Percentiles rank a stretch among this genome's conserved stretches.
Evolutionary conservation across 2,329 filamentous ascomycete genomes (phyloP).

Genomic region (Fusarium clavum): DNA sequence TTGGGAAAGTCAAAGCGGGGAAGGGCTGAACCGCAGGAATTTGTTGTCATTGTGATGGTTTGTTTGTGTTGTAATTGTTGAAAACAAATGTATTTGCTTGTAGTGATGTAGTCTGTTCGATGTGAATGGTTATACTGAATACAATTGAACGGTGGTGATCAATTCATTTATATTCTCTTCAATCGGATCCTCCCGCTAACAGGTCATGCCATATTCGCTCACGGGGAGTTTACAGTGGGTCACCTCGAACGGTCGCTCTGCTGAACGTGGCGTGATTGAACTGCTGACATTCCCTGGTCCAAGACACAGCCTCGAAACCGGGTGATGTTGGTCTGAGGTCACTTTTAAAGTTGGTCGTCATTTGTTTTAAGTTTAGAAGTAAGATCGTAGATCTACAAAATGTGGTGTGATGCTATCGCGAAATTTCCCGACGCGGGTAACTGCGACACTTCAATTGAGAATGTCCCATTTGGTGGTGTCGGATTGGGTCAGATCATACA

Average conservation of each 20-base stretch:
- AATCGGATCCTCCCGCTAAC: not conserved
- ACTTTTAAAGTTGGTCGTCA: not conserved
- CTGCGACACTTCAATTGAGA: not conserved
- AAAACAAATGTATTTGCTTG: not conserved
- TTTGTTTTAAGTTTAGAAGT: not conserved
- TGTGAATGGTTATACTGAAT: not conserved
- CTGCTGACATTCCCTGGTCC: not conserved
- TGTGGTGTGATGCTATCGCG: not conserved
- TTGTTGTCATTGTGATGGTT: constrained; percentile 2
- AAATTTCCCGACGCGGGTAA: not conserved
- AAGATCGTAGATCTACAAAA: not conserved
- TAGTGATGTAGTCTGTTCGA: not conserved
- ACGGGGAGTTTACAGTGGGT: not conserved
- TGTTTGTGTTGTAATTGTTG: not conserved
- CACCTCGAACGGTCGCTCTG: constrained; percentile 3
- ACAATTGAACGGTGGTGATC: not conserved
- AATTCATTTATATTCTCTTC: not conserved
- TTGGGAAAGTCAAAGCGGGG: constrained; percentile 9
- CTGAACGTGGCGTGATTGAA: constrained; percentile 2
- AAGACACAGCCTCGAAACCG: not conserved
- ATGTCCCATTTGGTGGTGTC: no score
- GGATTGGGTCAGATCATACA: no score
- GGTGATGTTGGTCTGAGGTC: not conserved
- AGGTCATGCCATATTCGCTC: not conserved
- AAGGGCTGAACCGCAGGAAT: not conserved